Base-by-base conservation (phyloP, 441 rosid genomes). In the Eutrema salsugineum region DNA sequence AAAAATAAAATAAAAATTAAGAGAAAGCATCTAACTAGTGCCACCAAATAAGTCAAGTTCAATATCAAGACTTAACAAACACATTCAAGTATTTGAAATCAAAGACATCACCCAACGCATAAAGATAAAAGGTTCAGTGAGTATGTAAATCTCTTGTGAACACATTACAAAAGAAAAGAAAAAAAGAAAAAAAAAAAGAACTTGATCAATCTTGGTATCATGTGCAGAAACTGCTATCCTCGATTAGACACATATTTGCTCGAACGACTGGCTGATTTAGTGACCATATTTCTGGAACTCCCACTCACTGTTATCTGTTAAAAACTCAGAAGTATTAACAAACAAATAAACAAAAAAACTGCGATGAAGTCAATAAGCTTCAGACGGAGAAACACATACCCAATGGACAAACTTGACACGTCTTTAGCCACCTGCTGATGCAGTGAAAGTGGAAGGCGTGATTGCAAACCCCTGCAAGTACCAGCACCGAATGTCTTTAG, bases 271-370 rank as follows among this genome's bases (percentile, higher is more conserved):
- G 1, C 32, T 42, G 68, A 27, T 72, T 84, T 86, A 94, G 86
- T 94, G 98, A 59, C 98, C 98, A 55, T 94, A 94, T 70, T 94
- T 94, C 81, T 94, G 99, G 77, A 94, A 94, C 82, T 94, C 99
- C 99, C 99, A 94, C 83, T 94, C 99, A 5, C 97, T 89, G 81
- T 94, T 94, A 73, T 92, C 97, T 92, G 89, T 77, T 72, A 47
- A 20, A n/a, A 66, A 65, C 32, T 8, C 43, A 51, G 22, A 20
- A 71, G 39, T 9, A 40, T 66, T 47, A 63, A 24, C 30, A 49
- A 43, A 39, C 15, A 63, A 15, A 9, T 27, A 19, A 20, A 44
- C 22, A 68, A 10, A 11, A 17, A 44, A 51, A 14, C 38, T 44
- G 35, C 42, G 56, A 47, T 4, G 7, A n/a, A 32, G 28, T 38